phyloP scores from a whole-genome alignment of 2,329 filamentous ascomycete species.

The Volutella citrinella region DNA sequence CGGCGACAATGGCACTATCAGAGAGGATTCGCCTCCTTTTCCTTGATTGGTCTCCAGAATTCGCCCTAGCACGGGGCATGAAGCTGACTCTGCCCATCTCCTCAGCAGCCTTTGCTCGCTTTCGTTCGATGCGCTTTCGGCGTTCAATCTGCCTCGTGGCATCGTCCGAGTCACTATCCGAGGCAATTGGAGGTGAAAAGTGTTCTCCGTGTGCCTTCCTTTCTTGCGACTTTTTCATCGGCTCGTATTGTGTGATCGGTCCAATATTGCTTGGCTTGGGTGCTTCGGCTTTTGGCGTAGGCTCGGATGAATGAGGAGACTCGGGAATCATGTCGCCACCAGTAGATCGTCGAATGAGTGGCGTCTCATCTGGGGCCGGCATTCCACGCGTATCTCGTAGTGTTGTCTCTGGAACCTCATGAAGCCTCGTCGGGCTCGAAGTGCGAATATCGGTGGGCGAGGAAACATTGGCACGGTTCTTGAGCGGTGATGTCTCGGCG shows the following conservation, averaged over 20 bases:
- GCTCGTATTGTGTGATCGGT: conserved; percentile 43
- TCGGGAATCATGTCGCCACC: conserved; percentile 34
- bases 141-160: conserved; percentile 31
- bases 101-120: conserved; percentile 37
- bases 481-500: conserved; percentile 46
- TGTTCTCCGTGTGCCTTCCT: conserved; percentile 29
- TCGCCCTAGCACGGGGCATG: conserved; percentile 18
- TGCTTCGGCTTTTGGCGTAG: conserved; percentile 17
- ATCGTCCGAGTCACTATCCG: conserved; percentile 35
- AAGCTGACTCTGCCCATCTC: conserved; percentile 42
- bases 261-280: conserved; percentile 18
- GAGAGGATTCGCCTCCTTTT: conserved; percentile 24
- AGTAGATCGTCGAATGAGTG: conserved; percentile 18
- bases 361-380: conserved; percentile 23
- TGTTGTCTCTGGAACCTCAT: conserved; percentile 29
- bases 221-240: conserved; percentile 45
- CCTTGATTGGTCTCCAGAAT: conserved; percentile 18
- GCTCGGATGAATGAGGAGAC: conserved; percentile 30
- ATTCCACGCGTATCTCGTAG: conserved; percentile 17
- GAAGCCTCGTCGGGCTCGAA: conserved; percentile 38
- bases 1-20: too few species aligned
- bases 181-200: conserved; percentile 18
- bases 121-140: conserved; percentile 34
- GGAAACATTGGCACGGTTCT: conserved; percentile 45
- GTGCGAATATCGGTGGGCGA: conserved; percentile 40